phyloP scores from a whole-genome alignment of 768 basidiomycete species.

The Amanita pallidorosea region DNA sequence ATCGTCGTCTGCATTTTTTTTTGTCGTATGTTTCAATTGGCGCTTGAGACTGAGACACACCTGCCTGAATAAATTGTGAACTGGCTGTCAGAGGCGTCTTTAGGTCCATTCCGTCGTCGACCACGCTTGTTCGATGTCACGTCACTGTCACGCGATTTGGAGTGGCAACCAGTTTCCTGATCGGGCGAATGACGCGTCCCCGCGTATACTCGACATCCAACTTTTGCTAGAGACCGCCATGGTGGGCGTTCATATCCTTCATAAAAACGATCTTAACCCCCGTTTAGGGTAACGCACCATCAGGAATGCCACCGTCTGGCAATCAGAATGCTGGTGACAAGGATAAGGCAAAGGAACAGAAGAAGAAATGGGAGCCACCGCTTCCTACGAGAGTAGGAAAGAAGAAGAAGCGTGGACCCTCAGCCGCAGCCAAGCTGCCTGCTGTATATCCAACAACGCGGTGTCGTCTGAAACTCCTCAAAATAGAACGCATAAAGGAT shows the following conservation, averaged over 20 bases:
- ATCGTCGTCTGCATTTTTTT: constrained; percentile 44
- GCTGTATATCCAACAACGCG: constrained; percentile 90
- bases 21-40: neutral
- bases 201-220: constrained; percentile 7
- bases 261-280: neutral
- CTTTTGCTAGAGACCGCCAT: constrained; percentile 12
- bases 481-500: constrained; percentile 97
- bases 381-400: constrained; percentile 94
- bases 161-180: constrained; percentile 21
- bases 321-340: constrained; percentile 29
- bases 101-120: constrained; percentile 25
- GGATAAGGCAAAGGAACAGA: constrained; percentile 38
- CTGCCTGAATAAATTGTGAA: constrained; percentile 77
- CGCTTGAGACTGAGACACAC: constrained; percentile 20
- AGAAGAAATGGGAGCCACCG: constrained; percentile 99
- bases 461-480: constrained; percentile 89
- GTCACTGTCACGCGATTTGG: constrained; percentile 13
- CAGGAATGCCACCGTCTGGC: constrained; percentile 38
- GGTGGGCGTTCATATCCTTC: constrained; percentile 10
- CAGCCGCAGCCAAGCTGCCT: constrained; percentile 83
- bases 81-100: constrained; percentile 47
- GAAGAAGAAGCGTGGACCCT: constrained; percentile 93
- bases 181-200: constrained; percentile 44
- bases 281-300: constrained; percentile 64
- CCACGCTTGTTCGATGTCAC: constrained; percentile 15